Conservation (phyloP, 2,329 filamentous ascomycete genomes). For the Didymella pinodella region DNA sequence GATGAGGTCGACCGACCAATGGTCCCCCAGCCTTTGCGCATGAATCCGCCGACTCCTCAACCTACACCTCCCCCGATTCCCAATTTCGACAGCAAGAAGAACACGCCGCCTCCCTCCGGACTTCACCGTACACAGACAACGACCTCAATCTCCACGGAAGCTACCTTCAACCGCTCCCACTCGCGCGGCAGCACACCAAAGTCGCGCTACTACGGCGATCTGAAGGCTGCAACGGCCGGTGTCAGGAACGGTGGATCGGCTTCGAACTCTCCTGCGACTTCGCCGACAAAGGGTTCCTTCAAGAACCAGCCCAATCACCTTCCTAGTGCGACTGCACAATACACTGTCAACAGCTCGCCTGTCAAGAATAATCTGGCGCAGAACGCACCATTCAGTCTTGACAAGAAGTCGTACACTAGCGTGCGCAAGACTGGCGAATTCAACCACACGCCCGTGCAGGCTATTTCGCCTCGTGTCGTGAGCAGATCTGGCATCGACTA, state of each 20-base stretch:
- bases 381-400: constrained; percentile 41
- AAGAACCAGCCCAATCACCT: constrained; percentile 31
- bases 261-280: constrained; percentile 33
- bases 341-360: constrained; percentile 39
- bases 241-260: constrained; percentile 44
- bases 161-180: constrained; percentile 41
- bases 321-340: constrained; percentile 42
- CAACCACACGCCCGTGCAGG: constrained; percentile 39
- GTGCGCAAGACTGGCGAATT: constrained; percentile 45
- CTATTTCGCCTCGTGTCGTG: constrained; percentile 54
- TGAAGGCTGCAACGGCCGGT: constrained; percentile 53
- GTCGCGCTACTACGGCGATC: constrained; percentile 57
- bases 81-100: constrained; percentile 26
- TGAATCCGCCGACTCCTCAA: constrained; percentile 55
- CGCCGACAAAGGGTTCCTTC: constrained; percentile 34
- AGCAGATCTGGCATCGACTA: constrained; percentile 59
- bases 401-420: constrained; percentile 46
- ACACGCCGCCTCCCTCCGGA: constrained; percentile 25
- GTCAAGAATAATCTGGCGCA: constrained; percentile 19
- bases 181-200: constrained; percentile 49
- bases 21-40: constrained; percentile 54
- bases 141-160: constrained; percentile 39
- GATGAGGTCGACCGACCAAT: constrained; percentile 39
- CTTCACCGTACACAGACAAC: constrained; percentile 38
- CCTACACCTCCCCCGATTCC: constrained; percentile 47